Conservation (phyloP, 140 eudicot genomes). For the Oenanthe javanica region DNA sequence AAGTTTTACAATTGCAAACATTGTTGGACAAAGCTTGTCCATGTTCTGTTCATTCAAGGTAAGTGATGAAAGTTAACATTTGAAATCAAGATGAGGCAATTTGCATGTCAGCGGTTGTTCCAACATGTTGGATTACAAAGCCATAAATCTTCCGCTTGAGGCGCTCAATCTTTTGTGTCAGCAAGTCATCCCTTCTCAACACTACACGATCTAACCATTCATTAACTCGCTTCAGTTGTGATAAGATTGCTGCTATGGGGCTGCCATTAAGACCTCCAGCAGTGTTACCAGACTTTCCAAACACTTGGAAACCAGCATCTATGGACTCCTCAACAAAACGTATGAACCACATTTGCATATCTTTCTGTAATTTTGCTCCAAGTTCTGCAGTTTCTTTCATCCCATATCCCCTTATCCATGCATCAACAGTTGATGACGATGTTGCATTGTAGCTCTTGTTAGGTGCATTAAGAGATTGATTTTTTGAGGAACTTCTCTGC, state of each 20-base stretch:
- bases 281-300: slow-evolving; percentile 31
- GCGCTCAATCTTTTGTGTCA: slow-evolving; percentile 56
- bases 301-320: slow-evolving; percentile 88
- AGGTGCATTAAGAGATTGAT: slow-evolving; percentile 28
- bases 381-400: slow-evolving; percentile 66
- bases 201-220: slow-evolving; percentile 81
- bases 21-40: neutral
- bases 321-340: slow-evolving; percentile 76
- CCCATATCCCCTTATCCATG: slow-evolving; percentile 70
- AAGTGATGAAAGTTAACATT: neutral
- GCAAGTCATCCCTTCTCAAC: slow-evolving; percentile 47
- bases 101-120: slow-evolving; percentile 49
- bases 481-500: slow-evolving; percentile 31
- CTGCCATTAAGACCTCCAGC: slow-evolving; percentile 31
- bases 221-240: slow-evolving; percentile 89
- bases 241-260: slow-evolving; percentile 65
- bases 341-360: slow-evolving; percentile 88
- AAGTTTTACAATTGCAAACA: neutral
- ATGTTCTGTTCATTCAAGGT: neutral
- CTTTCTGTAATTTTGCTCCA: slow-evolving; percentile 51
- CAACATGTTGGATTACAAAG: slow-evolving; percentile 94
- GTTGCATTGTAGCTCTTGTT: slow-evolving; percentile 28
- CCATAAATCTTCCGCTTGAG: slow-evolving; percentile 80
- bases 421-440: slow-evolving; percentile 26
- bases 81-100: slow-evolving; percentile 17